Percentiles rank a stretch among this genome's conserved stretches.
Conservation (phyloP, 1,139 yeast species). For the Lodderomyces oxycetoniae region DNA sequence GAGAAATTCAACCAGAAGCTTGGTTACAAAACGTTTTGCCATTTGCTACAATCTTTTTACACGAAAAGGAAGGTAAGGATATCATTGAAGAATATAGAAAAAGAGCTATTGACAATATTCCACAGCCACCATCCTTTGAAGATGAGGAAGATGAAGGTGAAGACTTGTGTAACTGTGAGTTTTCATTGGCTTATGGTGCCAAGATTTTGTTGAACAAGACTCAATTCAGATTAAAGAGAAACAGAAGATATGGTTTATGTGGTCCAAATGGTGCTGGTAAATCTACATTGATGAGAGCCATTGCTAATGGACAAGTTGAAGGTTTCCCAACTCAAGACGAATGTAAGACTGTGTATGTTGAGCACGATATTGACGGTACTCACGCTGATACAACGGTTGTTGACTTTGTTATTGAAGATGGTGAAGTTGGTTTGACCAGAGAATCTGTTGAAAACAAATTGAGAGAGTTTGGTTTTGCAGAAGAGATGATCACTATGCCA, state of each 20-base stretch:
- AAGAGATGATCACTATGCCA: conserved; percentile 87
- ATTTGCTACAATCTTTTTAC: conserved; percentile 92
- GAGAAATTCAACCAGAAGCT: conserved; percentile 86
- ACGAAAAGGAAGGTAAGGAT: conserved; percentile 87
- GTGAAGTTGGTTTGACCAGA: conserved; percentile 72
- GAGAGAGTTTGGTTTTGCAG: conserved; percentile 85
- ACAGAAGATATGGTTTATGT: conserved; percentile 99
- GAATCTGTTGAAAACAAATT: conserved; percentile 70
- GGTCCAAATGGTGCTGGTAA: conserved; percentile 99
- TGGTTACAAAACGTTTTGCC: conserved; percentile 90
- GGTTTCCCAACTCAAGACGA: conserved; percentile 99
- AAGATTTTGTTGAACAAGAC: conserved; percentile 99
- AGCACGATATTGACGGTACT: conserved; percentile 98
- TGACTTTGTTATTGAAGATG: conserved; percentile 79
- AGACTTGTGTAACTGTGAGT: conserved; percentile 99
- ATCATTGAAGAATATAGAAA: conserved; percentile 92
- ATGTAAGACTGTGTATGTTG: conserved; percentile 98
- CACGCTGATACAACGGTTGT: conserved; percentile 92
- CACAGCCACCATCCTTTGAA: conserved; percentile 90
- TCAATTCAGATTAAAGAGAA: conserved; percentile 98
- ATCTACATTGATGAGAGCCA: conserved; percentile 99
- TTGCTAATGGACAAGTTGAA: conserved; percentile 99
- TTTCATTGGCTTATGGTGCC: conserved; percentile 99
- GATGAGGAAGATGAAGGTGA: conserved; percentile 99
- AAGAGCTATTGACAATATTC: conserved; percentile 96